A percentile compares a stretch with the other conserved stretches of the same genome.
Evolutionary conservation across 2,329 filamentous ascomycete species (phyloP).

Genomic region (Cryphonectria naterciae): DNA sequence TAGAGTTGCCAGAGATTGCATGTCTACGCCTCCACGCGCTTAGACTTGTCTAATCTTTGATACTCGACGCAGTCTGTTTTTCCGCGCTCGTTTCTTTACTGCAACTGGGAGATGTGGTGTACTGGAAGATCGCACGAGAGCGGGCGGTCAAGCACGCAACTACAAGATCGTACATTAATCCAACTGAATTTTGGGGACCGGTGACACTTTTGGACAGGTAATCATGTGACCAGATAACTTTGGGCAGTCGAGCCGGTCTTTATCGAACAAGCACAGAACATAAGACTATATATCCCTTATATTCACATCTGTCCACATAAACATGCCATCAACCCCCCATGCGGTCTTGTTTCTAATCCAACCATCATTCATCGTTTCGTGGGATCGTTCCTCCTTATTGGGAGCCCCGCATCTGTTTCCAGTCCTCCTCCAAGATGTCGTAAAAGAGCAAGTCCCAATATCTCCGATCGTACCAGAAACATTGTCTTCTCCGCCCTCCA

Average conservation of each 20-base stretch:
- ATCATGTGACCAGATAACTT: too few relatives aligned
- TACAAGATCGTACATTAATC: neutral
- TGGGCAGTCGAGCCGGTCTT: too few relatives aligned
- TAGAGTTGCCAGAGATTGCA: neutral
- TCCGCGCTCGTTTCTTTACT: neutral
- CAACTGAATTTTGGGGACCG: neutral
- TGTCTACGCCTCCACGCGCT: neutral
- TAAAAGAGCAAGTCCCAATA: constrained; percentile 33
- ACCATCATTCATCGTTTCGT: neutral
- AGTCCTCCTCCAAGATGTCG: constrained; percentile 37
- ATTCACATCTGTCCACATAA: neutral
- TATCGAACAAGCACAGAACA: too few relatives aligned
- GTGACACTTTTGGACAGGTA: neutral
- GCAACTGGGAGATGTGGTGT: neutral
- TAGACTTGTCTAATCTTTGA: too few relatives aligned
- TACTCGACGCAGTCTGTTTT: neutral
- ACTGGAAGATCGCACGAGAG: neutral
- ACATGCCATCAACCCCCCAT: neutral
- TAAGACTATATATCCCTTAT: too few relatives aligned
- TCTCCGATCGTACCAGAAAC: constrained; percentile 41
- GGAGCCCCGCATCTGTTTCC: constrained; percentile 31
- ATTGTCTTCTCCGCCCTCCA: constrained; percentile 37
- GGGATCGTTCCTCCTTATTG: neutral
- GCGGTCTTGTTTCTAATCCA: neutral
- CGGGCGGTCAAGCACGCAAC: neutral